Base-by-base conservation (phyloP, 1,139 yeast genomes). In the Groenewaldozyma auringiensis region DNA sequence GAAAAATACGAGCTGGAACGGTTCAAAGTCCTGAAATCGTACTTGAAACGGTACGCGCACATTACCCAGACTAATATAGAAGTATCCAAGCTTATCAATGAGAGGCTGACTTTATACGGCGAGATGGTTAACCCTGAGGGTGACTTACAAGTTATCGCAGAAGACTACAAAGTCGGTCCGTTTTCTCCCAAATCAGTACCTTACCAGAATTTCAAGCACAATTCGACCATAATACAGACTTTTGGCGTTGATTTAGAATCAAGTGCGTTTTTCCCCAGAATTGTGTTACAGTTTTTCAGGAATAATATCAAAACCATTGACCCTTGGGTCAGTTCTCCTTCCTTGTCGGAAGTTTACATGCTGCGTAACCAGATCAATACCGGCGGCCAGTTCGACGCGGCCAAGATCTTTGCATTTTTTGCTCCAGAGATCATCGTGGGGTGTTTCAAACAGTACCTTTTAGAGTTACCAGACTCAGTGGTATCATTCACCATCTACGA, bases 391-490 rank as follows among this genome's bases (percentile, higher is more conserved):
- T 60, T 74, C 42, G 57, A 59, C 17, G 60, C 65, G 2, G 60
- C 43, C 38, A 50, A 45, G 31, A 50, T 55, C 2, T 50, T 60
- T 40, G 43, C 54, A 17, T 53, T 61, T 32, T 60, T 62, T 54
- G 63, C 69, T n/a, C 78, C 84, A 1, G 67, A 76, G 37, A 74
- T 79, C 0, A 75, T 85, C 14, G 78, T 88, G 1, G 79, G 83
- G 49, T 76, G 80, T 1, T 69, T 88, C 50, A 82, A 83, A 56
- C 70, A 85, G 42, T 86, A 81, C 61, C 69, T 88, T 27, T 68
- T 86, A 60, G 96, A 88, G 61, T 70, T 88, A 43, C 96, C 95
- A 0, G 89, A 83, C 53, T 81, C 95, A 0, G 64, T 87, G 32
- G 76, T 88, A 11, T 81, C 94, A 1, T 72, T 75, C 53, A 76